Base-by-base conservation (phyloP, 2,329 filamentous ascomycete genomes). In the Pseudogymnoascus sp. region DNA sequence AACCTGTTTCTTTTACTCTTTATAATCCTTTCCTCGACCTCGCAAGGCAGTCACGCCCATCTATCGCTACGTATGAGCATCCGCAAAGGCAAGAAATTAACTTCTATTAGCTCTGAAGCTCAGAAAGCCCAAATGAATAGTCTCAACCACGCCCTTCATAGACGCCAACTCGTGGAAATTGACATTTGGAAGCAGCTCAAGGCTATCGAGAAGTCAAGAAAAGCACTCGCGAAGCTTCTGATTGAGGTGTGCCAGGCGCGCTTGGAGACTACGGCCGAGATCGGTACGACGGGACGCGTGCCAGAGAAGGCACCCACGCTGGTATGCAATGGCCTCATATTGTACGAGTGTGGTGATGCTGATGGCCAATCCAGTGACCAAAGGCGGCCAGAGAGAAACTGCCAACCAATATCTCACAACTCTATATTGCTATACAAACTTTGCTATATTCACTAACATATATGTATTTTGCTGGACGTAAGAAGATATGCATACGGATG, bases 171-270 rank as follows among this genome's bases (percentile, higher is more conserved):
- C 3, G 12, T 8, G 28, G 59, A 60, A 60, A 38, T 60, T n/a
- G 36, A 38, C n/a, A 60, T 60, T 11, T 60, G 59, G 59, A 60
- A 60, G 36, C 38, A 38, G 18, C 36, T 60, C 36, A 37, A 42
- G 28, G 38, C 21, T 16, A 7, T 60, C 11, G 59, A 60, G 59
- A 42, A 25, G 38, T 38, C 38, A 31, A 37, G 59, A 42, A 42
- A 1, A 25, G 59, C 59, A 38, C 59, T 60, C 21, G 59, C 59
- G 3, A 40, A 40, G 5, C 34, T 42, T 40, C n/a, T 60, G 38
- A 12, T 38, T 18, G 59, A 60, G 38, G 59, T 42, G 14, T 60
- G 23, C 25, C 7, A 31, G 31, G 36, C 8, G 36, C 34, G 59
- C 36, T 18, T 60, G 7, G 59, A 60, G 36, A 40, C 25, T 5